Percentiles rank a stretch among this genome's conserved stretches.
phyloP scores from a whole-genome alignment of 805 yeast species.

The Lipomyces oligophaga region DNA sequence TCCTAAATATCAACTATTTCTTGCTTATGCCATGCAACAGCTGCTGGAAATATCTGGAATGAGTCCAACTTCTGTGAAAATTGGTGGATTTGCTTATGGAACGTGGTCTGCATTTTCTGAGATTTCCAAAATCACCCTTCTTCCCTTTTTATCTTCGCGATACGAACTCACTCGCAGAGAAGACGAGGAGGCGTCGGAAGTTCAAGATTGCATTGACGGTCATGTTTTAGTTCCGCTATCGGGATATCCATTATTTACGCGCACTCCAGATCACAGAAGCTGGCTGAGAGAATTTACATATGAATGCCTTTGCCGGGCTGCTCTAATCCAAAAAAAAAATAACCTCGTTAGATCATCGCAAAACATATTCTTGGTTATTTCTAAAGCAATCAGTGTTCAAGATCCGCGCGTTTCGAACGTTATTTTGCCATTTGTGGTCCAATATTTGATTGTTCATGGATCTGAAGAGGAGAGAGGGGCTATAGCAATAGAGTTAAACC shows the following conservation, averaged over 20 bases:
- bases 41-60: constrained; percentile 62
- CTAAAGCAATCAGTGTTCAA: constrained; percentile 62
- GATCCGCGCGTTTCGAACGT: constrained; percentile 67
- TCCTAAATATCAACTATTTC: constrained; percentile 75
- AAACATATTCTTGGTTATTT: constrained; percentile 51
- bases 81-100: constrained; percentile 4
- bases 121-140: constrained; percentile 64
- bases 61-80: constrained; percentile 25
- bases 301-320: constrained; percentile 52
- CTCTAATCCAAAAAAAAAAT: constrained; percentile 32
- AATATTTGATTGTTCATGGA: constrained; percentile 56
- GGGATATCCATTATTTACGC: constrained; percentile 61
- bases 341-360: not conserved
- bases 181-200: no score
- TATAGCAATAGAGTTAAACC: constrained; percentile 56
- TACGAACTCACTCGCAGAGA: constrained; percentile 52
- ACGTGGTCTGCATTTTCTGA: constrained; percentile 65
- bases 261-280: constrained; percentile 40
- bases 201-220: not conserved
- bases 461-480: constrained; percentile 42
- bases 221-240: constrained; percentile 36
- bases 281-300: constrained; percentile 75
- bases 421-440: constrained; percentile 69
- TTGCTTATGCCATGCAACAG: constrained; percentile 88
- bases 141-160: constrained; percentile 69